Evolutionary conservation across 1,284 basidiomycete species (phyloP), one percentile per base, ranked within the genome.

Genomic region (Athelia sp.): DNA sequence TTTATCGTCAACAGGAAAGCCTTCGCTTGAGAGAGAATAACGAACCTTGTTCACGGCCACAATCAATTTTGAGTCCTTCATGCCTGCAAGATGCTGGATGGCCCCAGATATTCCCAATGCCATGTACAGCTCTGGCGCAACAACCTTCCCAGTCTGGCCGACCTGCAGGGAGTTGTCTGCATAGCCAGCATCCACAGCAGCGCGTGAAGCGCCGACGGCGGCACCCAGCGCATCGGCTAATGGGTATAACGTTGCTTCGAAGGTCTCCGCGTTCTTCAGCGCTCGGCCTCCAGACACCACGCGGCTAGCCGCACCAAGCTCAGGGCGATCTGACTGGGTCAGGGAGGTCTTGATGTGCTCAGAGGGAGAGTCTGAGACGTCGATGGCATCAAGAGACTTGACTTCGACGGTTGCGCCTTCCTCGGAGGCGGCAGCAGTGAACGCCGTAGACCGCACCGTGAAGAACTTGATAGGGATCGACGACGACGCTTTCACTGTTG

Each of bases 21-120:
- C 29, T 43, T 48, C 4, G 45, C 21, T 29, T 15, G 43, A 29
- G 4, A 29, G 26, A 4, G n/a, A 10, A 1, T 44, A 49, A 58
- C 64, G 47, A 50, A 84, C 93, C 81, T 99, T 99, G 78, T 99
- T 99, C 59, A 99, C 84, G 6, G 97, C 96, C 23, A 98, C 95
- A 57, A 99, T 99, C 60, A 98, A 78, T 74, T 99, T 99, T n/a
- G 91, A 94, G 68, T 99, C 97, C 70, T 99, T 99, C 97, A 99
- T 99, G 26, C 97, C 97, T 23, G 97, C 97, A 54, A 99, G 75
- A 75, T 99, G 97, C 72, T 99, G 97, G 61, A 99, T 99, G 19
- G 94, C 97, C 42, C 97, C 97, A 24, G 93, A 97, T 62, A 99
- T 99, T 54, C 97, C 97, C 45, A 99, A 69, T 14, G 97, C 97